These are phyloP conservation scores for Suhomyces choctaworum DNA, from an alignment of 1,139 yeast genomes.

Conservation along the genomic window DNA sequence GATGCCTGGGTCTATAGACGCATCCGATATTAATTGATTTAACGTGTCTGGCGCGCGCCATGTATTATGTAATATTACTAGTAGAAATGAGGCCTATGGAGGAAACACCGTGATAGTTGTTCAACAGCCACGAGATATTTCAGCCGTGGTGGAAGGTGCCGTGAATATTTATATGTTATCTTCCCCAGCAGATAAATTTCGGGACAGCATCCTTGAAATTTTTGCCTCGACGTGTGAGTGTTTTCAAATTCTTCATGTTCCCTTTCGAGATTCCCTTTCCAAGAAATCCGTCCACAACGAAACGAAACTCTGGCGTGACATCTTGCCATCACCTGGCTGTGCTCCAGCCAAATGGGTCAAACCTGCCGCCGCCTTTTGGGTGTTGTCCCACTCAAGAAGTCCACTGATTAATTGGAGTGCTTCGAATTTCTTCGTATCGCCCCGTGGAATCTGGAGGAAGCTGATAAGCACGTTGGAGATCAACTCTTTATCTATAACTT, in stretches of 20 bases:
- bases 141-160: background rate
- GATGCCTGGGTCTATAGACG: background rate
- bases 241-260: background rate
- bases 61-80: too few relatives aligned
- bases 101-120: too few relatives aligned
- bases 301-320: conserved; percentile 68
- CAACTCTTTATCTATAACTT: conserved; percentile 81
- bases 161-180: too few relatives aligned
- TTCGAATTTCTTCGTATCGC: conserved; percentile 92
- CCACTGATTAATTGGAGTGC: conserved; percentile 82
- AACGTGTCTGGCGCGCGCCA: conserved; percentile 7
- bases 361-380: conserved; percentile 81
- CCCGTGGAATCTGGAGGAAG: conserved; percentile 84
- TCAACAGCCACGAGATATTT: too few relatives aligned
- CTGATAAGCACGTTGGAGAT: conserved; percentile 83
- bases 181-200: too few relatives aligned
- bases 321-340: conserved; percentile 25
- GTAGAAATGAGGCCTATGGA: too few relatives aligned
- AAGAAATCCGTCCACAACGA: conserved; percentile 87
- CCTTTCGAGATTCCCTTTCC: conserved; percentile 62
- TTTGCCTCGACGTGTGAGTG: too few relatives aligned
- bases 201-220: too few relatives aligned
- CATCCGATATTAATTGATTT: background rate
- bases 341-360: conserved; percentile 46
- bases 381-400: conserved; percentile 85